A percentile compares a stretch with the other conserved stretches of the same genome.
phyloP scores from a whole-genome alignment of 1,139 yeast genomes.

The Lodderomyces parapsilosis region DNA sequence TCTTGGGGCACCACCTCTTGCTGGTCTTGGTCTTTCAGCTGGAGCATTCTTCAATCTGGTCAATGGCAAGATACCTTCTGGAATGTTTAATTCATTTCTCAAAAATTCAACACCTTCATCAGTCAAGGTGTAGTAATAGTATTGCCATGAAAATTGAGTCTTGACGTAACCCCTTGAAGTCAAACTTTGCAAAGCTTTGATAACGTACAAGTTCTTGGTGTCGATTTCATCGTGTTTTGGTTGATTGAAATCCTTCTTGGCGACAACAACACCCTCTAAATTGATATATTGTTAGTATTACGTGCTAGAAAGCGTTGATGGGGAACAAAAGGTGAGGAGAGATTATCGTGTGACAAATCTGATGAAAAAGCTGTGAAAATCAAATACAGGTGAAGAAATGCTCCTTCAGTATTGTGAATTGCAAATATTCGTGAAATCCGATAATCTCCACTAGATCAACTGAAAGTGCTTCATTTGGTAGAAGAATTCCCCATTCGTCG shows the following conservation, averaged over 20 bases:
- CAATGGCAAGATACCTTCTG: conserved; percentile 98
- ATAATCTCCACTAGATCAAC: no score
- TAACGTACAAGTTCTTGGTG: conserved; percentile 96
- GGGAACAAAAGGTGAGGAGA: no score
- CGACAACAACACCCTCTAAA: conserved; percentile 97
- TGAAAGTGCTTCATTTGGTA: no score
- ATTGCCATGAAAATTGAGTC: conserved; percentile 99
- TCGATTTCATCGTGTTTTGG: conserved; percentile 97
- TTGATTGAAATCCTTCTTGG: conserved; percentile 98
- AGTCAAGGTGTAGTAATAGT: conserved; percentile 99
- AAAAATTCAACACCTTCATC: conserved; percentile 99
- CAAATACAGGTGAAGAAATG: no score
- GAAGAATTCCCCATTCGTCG: no score
- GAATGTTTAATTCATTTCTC: conserved; percentile 97
- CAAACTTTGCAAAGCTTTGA: conserved; percentile 99
- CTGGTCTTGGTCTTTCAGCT: conserved; percentile 67
- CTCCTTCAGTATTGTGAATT: no score
- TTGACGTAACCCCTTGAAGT: conserved; percentile 98
- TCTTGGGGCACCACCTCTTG: conserved; percentile 42
- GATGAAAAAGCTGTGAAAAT: no score
- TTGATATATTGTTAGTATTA: conserved; percentile 31
- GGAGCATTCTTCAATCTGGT: conserved; percentile 95
- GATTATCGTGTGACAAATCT: no score
- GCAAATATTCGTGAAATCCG: no score
- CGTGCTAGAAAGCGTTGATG: no score